Evolutionary conservation across 164 flowering plant genomes (phyloP), one percentile per base, ranked within the genome.

Genomic region (Tetrastigma voinierianum): DNA sequence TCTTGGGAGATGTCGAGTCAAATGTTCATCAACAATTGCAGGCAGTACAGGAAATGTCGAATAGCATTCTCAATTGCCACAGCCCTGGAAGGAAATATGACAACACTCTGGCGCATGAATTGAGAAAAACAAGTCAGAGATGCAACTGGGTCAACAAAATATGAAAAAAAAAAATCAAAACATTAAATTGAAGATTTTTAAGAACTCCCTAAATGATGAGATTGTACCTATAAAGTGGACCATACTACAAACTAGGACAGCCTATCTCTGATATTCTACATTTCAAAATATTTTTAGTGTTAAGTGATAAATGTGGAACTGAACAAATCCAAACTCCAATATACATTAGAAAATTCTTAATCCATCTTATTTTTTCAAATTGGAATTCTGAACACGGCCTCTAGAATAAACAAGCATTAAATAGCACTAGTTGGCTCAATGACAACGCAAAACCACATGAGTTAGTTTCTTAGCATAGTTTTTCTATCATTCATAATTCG

Each of bases 21-120:
- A 78, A 79, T 87, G 92, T 76, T 95, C 96, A 72, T 92, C 99
- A 74, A 95, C 95, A 77, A 95, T 78, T 58, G 96, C 97, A 92
- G 98, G n/a, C 80, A 86, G 51, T 98, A 98, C 21, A 96, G 87
- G 79, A 95, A 92, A 68, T 92, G 75, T 19, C 87, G 87, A 65
- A 95, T 83, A 72, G 86, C 83, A 85, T 84, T 85, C 76, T 93
- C 99, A 67, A 96, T 90, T 40, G 97, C 64, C 64, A 78, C 93
- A 78, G 77, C 93, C 77, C 86, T 91, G 70, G 99, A 89, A 59
- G 99, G 99, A 78, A 90, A 96, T 46, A 96, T 83, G 60, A 90
- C 93, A 69, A 96, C 86, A 76, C 93, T 93, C 99, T 95, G n/a
- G 81, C 55, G 57, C 56, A 76, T 57, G 43, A 68, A 61, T 21